phyloP scores from a whole-genome alignment of 305 asterid species.

The Fraxinus angustifolia region DNA sequence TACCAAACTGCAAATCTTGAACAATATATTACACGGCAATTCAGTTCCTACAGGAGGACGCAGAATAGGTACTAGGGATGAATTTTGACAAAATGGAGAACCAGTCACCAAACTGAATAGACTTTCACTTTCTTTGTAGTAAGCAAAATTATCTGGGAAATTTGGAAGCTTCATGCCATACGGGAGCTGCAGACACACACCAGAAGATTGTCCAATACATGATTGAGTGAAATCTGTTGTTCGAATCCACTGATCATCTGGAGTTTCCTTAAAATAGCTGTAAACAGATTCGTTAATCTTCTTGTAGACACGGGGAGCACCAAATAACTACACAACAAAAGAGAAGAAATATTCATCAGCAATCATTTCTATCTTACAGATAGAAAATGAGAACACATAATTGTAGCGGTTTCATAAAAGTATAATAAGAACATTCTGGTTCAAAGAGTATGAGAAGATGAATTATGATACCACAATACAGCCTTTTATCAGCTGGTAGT shows the following conservation, averaged over 20 bases:
- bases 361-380: background rate
- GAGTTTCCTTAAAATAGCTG: conserved; percentile 42
- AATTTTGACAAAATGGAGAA: conserved; percentile 36
- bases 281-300: conserved; percentile 30
- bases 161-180: conserved; percentile 46
- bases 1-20: conserved; percentile 63
- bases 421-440: background rate
- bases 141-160: conserved; percentile 46
- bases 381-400: background rate
- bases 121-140: conserved; percentile 46
- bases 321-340: background rate
- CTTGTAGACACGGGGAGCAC: conserved; percentile 59
- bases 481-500: background rate
- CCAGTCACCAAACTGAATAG: conserved; percentile 39
- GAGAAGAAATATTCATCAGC: conserved; percentile 17
- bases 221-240: conserved; percentile 74
- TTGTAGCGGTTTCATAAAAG: background rate
- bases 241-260: conserved; percentile 84
- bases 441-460: background rate
- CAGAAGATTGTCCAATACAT: conserved; percentile 76
- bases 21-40: conserved; percentile 60
- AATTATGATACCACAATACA: background rate
- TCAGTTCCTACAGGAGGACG: conserved; percentile 42
- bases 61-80: conserved; percentile 64
- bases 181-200: conserved; percentile 68